Evolutionary conservation across 169 alveolate genomes (phyloP).

Genomic region (Plasmodium gaboni): DNA sequence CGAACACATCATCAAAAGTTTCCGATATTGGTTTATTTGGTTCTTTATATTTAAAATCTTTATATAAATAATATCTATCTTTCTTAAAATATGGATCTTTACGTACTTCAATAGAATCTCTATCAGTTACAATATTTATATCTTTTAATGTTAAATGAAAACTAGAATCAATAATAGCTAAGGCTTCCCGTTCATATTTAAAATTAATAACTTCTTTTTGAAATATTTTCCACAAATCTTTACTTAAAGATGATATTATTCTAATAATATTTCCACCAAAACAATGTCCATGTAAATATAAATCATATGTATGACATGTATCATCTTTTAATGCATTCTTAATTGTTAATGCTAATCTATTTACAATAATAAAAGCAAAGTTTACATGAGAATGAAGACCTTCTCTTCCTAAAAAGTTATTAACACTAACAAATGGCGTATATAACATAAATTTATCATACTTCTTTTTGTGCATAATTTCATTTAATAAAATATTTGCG

Average conservation of each 20-base stretch:
- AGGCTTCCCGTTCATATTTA: constrained; percentile 10
- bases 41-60: not conserved
- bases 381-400: constrained; percentile 42
- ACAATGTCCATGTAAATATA: constrained; percentile 52
- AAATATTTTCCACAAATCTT: constrained; percentile 24
- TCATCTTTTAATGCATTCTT: constrained; percentile 33
- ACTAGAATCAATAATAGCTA: constrained; percentile 51
- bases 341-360: constrained; percentile 33
- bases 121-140: constrained; percentile 48
- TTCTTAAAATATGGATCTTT: constrained; percentile 53
- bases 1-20: constrained; percentile 46
- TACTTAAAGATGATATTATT: constrained; percentile 23
- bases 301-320: constrained; percentile 48
- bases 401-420: constrained; percentile 24
- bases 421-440: constrained; percentile 42
- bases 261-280: constrained; percentile 61
- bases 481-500: constrained; percentile 31
- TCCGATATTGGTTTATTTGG: constrained; percentile 10
- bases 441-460: constrained; percentile 37
- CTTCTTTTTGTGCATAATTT: constrained; percentile 37
- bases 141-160: constrained; percentile 38
- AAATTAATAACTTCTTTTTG: constrained; percentile 6
- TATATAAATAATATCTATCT: constrained; percentile 21
- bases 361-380: constrained; percentile 38
- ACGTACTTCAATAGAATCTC: constrained; percentile 12